A percentile compares a stretch with the other conserved stretches of the same genome.
These are phyloP conservation scores for Tulasnella sp. DNA, from an alignment of 768 basidiomycete species.

Conservation along the genomic window DNA sequence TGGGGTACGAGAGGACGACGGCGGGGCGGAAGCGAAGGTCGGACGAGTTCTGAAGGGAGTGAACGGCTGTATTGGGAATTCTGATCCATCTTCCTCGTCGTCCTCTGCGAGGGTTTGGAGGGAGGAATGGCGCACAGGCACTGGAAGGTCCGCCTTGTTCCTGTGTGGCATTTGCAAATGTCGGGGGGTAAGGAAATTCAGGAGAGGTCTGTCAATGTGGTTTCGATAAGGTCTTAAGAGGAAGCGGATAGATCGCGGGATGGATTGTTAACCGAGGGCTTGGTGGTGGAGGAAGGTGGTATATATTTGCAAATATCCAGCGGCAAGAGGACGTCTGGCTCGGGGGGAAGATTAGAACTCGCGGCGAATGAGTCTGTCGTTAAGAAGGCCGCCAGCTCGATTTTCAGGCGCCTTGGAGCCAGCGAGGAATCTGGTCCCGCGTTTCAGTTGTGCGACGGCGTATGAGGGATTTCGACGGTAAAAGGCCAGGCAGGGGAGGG, in stretches of 20 bases:
- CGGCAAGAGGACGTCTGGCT: not conserved
- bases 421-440: not conserved
- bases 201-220: not conserved
- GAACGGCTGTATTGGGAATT: not conserved
- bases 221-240: not conserved
- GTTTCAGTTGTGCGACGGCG: not conserved
- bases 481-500: not conserved
- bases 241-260: not conserved
- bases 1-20: not conserved
- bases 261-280: not conserved
- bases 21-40: not conserved
- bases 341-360: conserved; percentile 1
- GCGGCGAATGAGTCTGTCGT: conserved; percentile 5
- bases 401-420: not conserved
- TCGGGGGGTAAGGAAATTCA: not conserved
- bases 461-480: not conserved
- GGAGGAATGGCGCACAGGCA: conserved; percentile 6
- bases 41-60: conserved; percentile 8
- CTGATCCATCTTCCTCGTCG: conserved; percentile 20
- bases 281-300: not conserved
- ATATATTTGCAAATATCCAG: not conserved
- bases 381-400: not conserved
- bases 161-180: conserved; percentile 8
- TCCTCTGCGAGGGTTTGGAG: conserved; percentile 18
- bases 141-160: conserved; percentile 5